A percentile compares a stretch with the other conserved stretches of the same genome.
Conservation (phyloP, 768 basidiomycete species). For the Podaxis pistillaris region DNA sequence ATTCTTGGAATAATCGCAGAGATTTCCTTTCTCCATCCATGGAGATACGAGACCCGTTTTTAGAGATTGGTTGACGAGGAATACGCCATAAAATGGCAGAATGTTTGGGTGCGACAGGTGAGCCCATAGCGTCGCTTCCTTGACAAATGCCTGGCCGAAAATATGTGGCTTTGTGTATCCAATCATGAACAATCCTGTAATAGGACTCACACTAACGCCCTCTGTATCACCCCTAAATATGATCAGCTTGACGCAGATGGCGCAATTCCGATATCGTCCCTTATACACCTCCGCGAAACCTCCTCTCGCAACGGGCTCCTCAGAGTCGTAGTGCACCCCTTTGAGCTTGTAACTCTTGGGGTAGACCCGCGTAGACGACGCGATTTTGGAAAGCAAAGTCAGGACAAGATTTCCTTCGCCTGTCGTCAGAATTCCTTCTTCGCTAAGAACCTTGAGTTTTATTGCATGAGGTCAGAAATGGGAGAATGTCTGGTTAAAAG, state of each 20-base stretch:
- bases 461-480: not conserved
- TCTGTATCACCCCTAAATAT: not conserved
- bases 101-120: slow-evolving; percentile 34
- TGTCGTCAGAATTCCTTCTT: not conserved
- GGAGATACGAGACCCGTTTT: slow-evolving; percentile 19
- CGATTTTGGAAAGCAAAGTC: not conserved
- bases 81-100: slow-evolving; percentile 34
- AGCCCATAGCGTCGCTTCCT: slow-evolving; percentile 32
- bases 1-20: slow-evolving; percentile 15
- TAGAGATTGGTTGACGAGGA: slow-evolving; percentile 5
- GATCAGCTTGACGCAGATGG: not conserved
- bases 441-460: not conserved
- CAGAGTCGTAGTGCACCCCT: not conserved
- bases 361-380: not conserved
- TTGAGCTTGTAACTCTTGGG: not conserved
- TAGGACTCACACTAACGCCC: not conserved
- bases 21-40: slow-evolving; percentile 21
- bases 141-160: not conserved
- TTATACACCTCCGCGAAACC: not conserved
- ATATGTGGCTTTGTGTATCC: not conserved
- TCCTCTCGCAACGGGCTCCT: not conserved
- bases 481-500: not conserved
- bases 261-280: not conserved
- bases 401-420: not conserved
- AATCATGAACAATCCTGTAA: not conserved